phyloP scores from a whole-genome alignment of 257 asterid species.

The Rhazya stricta region DNA sequence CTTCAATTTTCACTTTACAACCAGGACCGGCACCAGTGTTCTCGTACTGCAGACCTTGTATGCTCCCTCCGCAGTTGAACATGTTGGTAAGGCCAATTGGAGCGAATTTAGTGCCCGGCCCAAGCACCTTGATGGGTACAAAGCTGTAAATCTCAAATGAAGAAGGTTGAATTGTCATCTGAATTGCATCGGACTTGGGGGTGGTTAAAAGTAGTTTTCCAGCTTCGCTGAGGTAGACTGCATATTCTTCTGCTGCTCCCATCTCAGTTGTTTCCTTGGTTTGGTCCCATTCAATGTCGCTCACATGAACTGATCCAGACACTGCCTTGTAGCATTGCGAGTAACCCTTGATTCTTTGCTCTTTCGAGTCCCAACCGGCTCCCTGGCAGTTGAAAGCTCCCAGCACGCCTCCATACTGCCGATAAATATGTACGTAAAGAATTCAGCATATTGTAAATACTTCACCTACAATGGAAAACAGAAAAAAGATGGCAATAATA shows the following conservation, averaged over 20 bases:
- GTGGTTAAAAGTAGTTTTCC: constrained; percentile 25
- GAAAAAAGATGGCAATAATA: no score
- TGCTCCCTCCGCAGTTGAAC: constrained; percentile 63
- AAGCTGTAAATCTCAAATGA: constrained; percentile 62
- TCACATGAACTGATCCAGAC: constrained; percentile 37
- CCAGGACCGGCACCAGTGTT: constrained; percentile 1
- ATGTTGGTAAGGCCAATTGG: constrained; percentile 61
- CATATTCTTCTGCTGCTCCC: constrained; percentile 50
- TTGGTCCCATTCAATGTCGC: constrained; percentile 59
- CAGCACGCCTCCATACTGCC: constrained; percentile 64
- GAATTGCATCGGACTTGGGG: constrained; percentile 30
- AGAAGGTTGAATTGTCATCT: constrained; percentile 48
- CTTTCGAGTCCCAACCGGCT: constrained; percentile 81
- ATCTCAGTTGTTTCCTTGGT: constrained; percentile 32
- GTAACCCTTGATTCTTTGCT: constrained; percentile 60
- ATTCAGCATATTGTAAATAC: background rate
- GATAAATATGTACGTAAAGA: background rate
- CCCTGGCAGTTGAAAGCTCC: constrained; percentile 89
- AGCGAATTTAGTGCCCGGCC: constrained; percentile 36
- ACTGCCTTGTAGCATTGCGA: constrained; percentile 43
- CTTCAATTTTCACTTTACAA: constrained; percentile 38
- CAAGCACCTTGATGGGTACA: constrained; percentile 44
- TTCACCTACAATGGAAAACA: no score
- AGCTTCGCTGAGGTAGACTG: constrained; percentile 29
- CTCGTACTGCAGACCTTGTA: constrained; percentile 31